Base-by-base conservation (phyloP, 257 asterid species). In the Rehmannia glutinosa region DNA sequence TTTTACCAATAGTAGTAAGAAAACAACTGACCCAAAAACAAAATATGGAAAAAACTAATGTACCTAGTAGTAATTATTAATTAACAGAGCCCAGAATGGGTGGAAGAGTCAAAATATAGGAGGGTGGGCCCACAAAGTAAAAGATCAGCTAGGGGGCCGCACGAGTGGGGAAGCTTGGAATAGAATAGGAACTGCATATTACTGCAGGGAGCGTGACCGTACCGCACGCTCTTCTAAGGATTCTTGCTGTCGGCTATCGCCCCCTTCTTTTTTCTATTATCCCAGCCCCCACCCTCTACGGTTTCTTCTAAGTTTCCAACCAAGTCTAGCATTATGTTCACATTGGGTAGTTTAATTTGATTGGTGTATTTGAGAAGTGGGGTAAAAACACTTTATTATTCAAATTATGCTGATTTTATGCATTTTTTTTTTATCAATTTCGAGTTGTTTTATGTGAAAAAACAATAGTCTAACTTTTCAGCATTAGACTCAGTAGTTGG, bases 231-330 rank as follows among this genome's bases (percentile, higher is more conserved):
- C 74, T 70, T 42, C 73, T 20, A 60, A 74, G 71, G 83, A 78
- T 78, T 81, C 83, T 66, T 64, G 57, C 52, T 70, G 83, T 78
- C 80, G 86, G 80, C 77, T 46, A 20, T 63, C 9, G 3, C 59
- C 47, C 28, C 24, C 23, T 6, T 23, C 47, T 17, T 38, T n/a
- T 30, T 20, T 12, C 38, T 8, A 32, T 3, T 8, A 8, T n/a
- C 41, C 20, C 32, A 1, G 2, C 39, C 16, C 38, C 1, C 39
- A 39, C 20, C 39, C 3, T 4, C 27, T n/a, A n/a, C n/a, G n/a
- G n/a, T n/a, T n/a, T n/a, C n/a, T n/a, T n/a, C n/a, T n/a, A n/a
- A n/a, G n/a, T n/a, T n/a, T n/a, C n/a, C n/a, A n/a, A n/a, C n/a
- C n/a, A n/a, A n/a, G n/a, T n/a, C n/a, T n/a, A n/a, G n/a, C n/a